phyloP scores from a whole-genome alignment of 148 eudicot species.

The Pouteria glomerata region DNA sequence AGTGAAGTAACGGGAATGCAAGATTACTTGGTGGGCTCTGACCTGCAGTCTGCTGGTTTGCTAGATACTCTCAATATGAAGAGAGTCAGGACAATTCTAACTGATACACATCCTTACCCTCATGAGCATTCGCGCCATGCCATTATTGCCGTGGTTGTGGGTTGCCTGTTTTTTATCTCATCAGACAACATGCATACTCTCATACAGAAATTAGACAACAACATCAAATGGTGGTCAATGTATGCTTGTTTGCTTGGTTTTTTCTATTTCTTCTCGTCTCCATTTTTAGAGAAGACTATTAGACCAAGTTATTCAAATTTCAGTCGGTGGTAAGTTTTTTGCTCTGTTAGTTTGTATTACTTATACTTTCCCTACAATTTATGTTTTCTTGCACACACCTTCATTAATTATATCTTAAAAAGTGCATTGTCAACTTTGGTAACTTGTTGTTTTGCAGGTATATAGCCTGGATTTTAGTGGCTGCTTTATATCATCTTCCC shows the following conservation, averaged over 20 bases:
- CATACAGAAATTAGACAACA: conserved; percentile 83
- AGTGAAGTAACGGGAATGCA: conserved; percentile 15
- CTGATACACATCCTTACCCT: conserved; percentile 88
- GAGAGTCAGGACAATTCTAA: conserved; percentile 75
- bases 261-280: conserved; percentile 98
- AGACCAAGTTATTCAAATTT: conserved; percentile 97
- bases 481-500: conserved; percentile 94
- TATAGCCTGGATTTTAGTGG: conserved; percentile 89
- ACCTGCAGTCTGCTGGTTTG: conserved; percentile 54
- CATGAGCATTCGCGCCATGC: conserved; percentile 98
- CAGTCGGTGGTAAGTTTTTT: conserved; percentile 75
- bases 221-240: conserved; percentile 99
- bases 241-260: conserved; percentile 86
- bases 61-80: conserved; percentile 82
- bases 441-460: conserved; percentile 51
- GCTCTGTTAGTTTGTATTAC: background rate
- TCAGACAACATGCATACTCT: conserved; percentile 93
- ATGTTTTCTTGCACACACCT: background rate
- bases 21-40: conserved; percentile 47
- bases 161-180: conserved; percentile 93
- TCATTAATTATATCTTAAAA: background rate
- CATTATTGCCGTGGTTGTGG: conserved; percentile 75
- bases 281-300: conserved; percentile 89
- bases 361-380: background rate
- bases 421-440: conserved; percentile 6